Base-by-base conservation (phyloP, 805 yeast genomes). In the Suhomyces prunicola region DNA sequence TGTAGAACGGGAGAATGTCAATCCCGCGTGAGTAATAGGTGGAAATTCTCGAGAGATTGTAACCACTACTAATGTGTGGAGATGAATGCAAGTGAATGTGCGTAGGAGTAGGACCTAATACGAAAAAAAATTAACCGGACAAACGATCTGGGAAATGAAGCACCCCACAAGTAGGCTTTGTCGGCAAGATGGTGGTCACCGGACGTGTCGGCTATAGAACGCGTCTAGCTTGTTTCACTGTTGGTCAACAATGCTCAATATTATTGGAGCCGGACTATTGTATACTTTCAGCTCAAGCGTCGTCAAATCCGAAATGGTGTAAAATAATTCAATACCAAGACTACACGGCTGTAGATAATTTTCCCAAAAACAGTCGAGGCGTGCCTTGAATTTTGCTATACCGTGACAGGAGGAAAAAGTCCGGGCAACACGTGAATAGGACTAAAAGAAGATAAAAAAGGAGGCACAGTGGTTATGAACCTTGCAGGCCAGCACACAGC, bases 401-500 rank as follows among this genome's bases (percentile, higher is more conserved):
- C 24, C 42, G 42, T 19, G 42, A 39, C 42, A 39, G 24, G 23
- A 39, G 23, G 23, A 19, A 19, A 8, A 9, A 39, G 24, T 15
- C 22, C 6, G 42, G 8, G n/a, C 13, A 19, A 39, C 22, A 17
- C 42, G 42, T 39, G 24, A 39, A 19, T 8, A 24, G 7, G 42
- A 17, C 42, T 17, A 39, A 39, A 39, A 39, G 24, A 17, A 39
- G 42, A 19, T 19, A 19, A 39, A 36, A 39, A 39, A 39, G 42
- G 42, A 39, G 42, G 42, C 42, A 39, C 42, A 17, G 24, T 2
- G 42, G 42, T 47, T 36, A 36, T 9, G 44, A 47, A 42, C 49
- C 31, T 17, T 24, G 33, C 49, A 35, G 33, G 24, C 44, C 17
- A 3, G 17, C 15, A 9, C 49, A 47, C 49, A 47, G 49, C 49